Conservation (phyloP, 1,139 yeast species). For the Pichiaceae sp. region DNA sequence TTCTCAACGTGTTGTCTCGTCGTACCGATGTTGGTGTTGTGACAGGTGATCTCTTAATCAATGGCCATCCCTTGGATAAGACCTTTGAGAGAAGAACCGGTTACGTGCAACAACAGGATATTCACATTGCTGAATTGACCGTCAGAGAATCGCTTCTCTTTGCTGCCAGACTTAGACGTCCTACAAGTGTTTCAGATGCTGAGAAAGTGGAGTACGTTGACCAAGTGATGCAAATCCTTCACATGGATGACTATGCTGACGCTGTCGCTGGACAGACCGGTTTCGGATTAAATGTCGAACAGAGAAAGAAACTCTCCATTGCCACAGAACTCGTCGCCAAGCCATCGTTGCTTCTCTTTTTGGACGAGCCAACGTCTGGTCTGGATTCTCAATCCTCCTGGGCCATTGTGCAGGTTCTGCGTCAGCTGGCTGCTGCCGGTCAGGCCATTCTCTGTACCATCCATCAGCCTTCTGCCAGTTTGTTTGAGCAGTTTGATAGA, state of each 20-base stretch:
- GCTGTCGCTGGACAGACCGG: conserved; percentile 48
- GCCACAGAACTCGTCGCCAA: conserved; percentile 47
- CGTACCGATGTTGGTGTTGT: conserved; percentile 41
- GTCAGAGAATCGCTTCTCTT: conserved; percentile 43
- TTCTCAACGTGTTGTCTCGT: conserved; percentile 48
- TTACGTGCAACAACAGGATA: conserved; percentile 51
- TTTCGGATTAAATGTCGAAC: conserved; percentile 50
- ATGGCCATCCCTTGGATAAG: conserved; percentile 32
- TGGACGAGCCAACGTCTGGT: conserved; percentile 47
- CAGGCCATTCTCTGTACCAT: conserved; percentile 46
- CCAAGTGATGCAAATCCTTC: conserved; percentile 37
- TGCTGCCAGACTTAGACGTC: conserved; percentile 45
- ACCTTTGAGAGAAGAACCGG: conserved; percentile 46
- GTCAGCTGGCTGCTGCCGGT: conserved; percentile 36
- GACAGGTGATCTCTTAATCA: conserved; percentile 46
- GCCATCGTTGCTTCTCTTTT: conserved; percentile 37
- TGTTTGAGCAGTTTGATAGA: conserved; percentile 39
- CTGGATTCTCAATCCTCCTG: conserved; percentile 45
- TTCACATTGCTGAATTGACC: conserved; percentile 40
- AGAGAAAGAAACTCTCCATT: conserved; percentile 48
- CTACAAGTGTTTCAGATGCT: conserved; percentile 31
- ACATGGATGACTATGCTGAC: conserved; percentile 44
- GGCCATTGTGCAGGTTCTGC: conserved; percentile 37
- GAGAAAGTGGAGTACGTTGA: conserved; percentile 43
- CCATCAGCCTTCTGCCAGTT: conserved; percentile 50